Conservation (phyloP, 208 protist genomes). For the Sergeia podlipaevii region DNA sequence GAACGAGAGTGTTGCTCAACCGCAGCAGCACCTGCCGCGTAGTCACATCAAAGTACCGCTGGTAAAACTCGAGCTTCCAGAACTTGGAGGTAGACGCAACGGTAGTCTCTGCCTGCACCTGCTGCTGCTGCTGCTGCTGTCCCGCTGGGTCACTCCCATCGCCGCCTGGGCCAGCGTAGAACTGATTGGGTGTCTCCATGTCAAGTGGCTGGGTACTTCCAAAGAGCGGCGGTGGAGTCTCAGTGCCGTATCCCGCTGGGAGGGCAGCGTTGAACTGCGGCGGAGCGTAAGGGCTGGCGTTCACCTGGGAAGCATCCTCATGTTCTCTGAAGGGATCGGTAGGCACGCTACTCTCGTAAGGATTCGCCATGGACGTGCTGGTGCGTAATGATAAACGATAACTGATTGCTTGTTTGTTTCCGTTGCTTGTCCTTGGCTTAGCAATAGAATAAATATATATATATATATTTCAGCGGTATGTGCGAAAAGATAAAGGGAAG, state of each 20-base stretch:
- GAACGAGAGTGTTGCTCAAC: slow-evolving; percentile 62
- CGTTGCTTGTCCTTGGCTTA: too few species aligned
- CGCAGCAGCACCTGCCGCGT: slow-evolving; percentile 78
- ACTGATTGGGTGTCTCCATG: not conserved
- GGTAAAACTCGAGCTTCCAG: slow-evolving; percentile 84
- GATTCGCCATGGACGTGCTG: slow-evolving; percentile 70
- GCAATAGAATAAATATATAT: too few species aligned
- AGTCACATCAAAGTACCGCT: slow-evolving; percentile 89
- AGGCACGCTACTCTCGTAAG: slow-evolving; percentile 32
- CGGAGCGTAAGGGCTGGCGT: slow-evolving; percentile 6
- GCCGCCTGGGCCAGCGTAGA: slow-evolving; percentile 8
- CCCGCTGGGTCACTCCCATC: not conserved
- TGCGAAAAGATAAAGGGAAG: slow-evolving; percentile 3
- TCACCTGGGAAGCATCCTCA: not conserved
- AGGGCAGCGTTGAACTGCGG: not conserved
- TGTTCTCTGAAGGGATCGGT: slow-evolving; percentile 60
- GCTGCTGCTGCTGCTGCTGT: not conserved
- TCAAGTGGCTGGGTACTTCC: slow-evolving; percentile 4
- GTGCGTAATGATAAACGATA: not conserved
- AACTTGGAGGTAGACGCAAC: slow-evolving; percentile 46
- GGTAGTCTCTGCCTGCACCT: not conserved
- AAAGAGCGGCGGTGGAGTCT: not conserved
- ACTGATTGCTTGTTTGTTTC: slow-evolving; percentile 1
- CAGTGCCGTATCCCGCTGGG: not conserved
- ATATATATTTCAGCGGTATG: not conserved